A percentile compares a stretch with the other conserved stretches of the same genome.
Conservation (phyloP, 805 yeast species). For the Wickerhamomyces chaumierensis region DNA sequence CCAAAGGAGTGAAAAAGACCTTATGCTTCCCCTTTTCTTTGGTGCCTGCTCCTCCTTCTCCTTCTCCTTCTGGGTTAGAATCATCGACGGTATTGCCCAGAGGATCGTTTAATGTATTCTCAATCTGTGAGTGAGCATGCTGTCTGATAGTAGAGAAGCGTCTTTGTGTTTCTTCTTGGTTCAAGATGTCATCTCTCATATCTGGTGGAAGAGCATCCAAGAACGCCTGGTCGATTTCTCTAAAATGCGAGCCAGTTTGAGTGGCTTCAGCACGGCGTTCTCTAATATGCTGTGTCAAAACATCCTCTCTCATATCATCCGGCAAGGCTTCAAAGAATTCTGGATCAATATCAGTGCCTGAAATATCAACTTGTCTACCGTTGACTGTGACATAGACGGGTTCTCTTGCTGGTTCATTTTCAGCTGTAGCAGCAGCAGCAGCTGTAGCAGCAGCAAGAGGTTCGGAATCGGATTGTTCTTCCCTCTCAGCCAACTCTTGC, state of each 20-base stretch:
- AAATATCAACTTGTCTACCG: conserved; percentile 69
- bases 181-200: conserved; percentile 50
- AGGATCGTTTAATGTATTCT: neutral
- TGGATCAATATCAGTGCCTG: conserved; percentile 88
- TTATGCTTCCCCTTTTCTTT: conserved; percentile 23
- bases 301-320: conserved; percentile 88
- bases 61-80: neutral
- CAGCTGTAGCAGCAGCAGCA: conserved; percentile 6
- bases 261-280: conserved; percentile 57
- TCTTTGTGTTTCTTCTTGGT: conserved; percentile 39
- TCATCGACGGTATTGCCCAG: neutral
- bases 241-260: conserved; percentile 29
- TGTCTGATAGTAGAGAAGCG: neutral
- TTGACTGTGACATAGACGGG: conserved; percentile 68
- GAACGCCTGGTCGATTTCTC: conserved; percentile 74
- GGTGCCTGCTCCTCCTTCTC: conserved; percentile 4
- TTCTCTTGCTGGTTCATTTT: conserved; percentile 13
- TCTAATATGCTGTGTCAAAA: conserved; percentile 70
- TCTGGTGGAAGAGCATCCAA: conserved; percentile 67
- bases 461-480: too few species aligned
- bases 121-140: conserved; percentile 6
- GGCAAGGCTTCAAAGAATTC: conserved; percentile 85
- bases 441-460: conserved; percentile 12
- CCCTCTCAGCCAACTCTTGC: conserved; percentile 19
- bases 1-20: conserved; percentile 47